Percentiles rank a stretch among this genome's conserved stretches.
Evolutionary conservation across 2,329 filamentous ascomycete genomes (phyloP).

Genomic region (Alternaria hordeiaustralica): DNA sequence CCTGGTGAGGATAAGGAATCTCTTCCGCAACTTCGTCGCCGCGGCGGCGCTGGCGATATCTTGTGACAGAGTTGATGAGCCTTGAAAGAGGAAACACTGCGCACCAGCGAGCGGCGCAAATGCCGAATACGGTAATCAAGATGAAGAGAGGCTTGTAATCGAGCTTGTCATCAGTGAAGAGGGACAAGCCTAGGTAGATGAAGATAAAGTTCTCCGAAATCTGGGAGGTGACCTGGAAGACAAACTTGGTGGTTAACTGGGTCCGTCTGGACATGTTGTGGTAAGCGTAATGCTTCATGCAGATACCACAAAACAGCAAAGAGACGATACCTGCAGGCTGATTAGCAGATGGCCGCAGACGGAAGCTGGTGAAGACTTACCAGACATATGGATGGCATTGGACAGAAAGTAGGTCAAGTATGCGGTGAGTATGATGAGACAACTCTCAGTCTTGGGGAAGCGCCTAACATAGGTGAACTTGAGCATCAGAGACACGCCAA

Average conservation of each 20-base stretch:
- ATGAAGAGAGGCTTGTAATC: conserved; percentile 96
- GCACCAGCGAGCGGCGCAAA: conserved; percentile 89
- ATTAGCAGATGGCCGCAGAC: conserved; percentile 15
- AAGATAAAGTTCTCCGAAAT: conserved; percentile 99
- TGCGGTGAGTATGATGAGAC: conserved; percentile 88
- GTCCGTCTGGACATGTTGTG: conserved; percentile 99
- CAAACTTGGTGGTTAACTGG: conserved; percentile 95
- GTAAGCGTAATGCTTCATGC: conserved; percentile 97
- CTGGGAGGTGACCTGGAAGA: conserved; percentile 94
- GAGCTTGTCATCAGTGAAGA: conserved; percentile 89
- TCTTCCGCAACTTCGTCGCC: conserved; percentile 76
- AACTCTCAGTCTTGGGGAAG: conserved; percentile 96
- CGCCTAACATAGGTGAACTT: conserved; percentile 95
- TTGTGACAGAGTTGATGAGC: conserved; percentile 90
- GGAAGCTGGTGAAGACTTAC: conserved; percentile 59
- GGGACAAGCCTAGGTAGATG: conserved; percentile 92
- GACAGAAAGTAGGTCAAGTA: conserved; percentile 99
- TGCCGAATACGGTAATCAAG: conserved; percentile 87
- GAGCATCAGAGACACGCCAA: conserved; percentile 83
- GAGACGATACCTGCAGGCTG: conserved; percentile 82
- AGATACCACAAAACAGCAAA: conserved; percentile 95
- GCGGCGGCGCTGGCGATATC: conserved; percentile 79
- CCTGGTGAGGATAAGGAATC: conserved; percentile 92
- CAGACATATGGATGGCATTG: conserved; percentile 93
- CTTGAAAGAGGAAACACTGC: conserved; percentile 92